Evolutionary conservation across 1,284 basidiomycete species (phyloP).

Genomic region (Rhizopogon hawkerae): DNA sequence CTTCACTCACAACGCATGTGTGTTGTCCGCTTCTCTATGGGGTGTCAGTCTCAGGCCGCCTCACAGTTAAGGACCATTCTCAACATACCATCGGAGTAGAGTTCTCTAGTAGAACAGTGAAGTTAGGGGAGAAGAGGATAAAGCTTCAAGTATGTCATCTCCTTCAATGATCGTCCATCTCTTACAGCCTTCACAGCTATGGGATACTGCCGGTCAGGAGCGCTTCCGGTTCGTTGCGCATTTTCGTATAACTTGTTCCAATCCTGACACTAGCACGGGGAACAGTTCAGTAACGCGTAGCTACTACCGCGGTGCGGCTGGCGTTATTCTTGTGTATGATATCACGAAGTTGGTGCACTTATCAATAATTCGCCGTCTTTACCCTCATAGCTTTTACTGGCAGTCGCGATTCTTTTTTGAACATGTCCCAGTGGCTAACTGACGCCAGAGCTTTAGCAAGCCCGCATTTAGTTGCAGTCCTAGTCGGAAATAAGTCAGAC

Average conservation of each 20-base stretch:
- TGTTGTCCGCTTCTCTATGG: slow-evolving; percentile 26
- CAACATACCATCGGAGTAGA: slow-evolving; percentile 98
- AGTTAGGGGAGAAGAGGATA: slow-evolving; percentile 85
- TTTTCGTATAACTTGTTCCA: slow-evolving; percentile 5
- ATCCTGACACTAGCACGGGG: slow-evolving; percentile 9
- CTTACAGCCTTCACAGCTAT: slow-evolving; percentile 48
- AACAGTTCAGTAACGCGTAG: slow-evolving; percentile 88
- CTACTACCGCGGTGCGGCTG: slow-evolving; percentile 93
- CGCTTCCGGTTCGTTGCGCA: slow-evolving; percentile 64
- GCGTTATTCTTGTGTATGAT: slow-evolving; percentile 93
- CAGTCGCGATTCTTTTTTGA: slow-evolving; percentile 75
- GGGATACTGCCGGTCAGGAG: slow-evolving; percentile 98
- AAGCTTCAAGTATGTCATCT: slow-evolving; percentile 73
- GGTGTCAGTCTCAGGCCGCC: slow-evolving; percentile 1
- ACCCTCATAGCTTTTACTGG: slow-evolving; percentile 14
- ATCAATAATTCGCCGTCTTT: slow-evolving; percentile 2
- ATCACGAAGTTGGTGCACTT: slow-evolving; percentile 72
- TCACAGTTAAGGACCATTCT: slow-evolving; percentile 87
- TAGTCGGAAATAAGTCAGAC: slow-evolving; percentile 96
- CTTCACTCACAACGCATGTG: slow-evolving; percentile 91
- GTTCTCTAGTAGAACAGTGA: slow-evolving; percentile 84
- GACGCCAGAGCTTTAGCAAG: slow-evolving; percentile 87
- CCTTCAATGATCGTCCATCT: slow-evolving; percentile 1
- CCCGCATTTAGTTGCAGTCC: slow-evolving; percentile 80
- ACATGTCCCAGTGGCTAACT: slow-evolving; percentile 80